Conservation (phyloP, 1,139 yeast species). For the Taphrina pruni region DNA sequence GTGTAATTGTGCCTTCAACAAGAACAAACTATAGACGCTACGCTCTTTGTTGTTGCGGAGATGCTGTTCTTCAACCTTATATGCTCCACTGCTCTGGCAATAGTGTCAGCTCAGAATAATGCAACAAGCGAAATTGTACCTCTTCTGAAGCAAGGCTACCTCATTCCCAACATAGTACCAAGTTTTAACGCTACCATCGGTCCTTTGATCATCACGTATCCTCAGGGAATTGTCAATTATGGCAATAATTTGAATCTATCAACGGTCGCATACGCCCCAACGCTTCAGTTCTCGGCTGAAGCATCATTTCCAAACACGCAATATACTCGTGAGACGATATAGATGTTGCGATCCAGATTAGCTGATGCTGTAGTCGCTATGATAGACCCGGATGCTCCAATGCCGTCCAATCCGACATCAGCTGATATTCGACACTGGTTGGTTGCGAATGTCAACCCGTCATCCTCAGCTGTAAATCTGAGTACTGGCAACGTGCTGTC, state of each 20-base stretch:
- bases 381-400: constrained; percentile 39
- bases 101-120: constrained; percentile 24
- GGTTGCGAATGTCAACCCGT: constrained; percentile 24
- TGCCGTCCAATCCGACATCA: constrained; percentile 28
- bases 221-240: constrained; percentile 34
- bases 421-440: constrained; percentile 38
- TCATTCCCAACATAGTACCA: constrained; percentile 24
- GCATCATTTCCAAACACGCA: constrained; percentile 13
- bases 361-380: constrained; percentile 17
- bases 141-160: constrained; percentile 17
- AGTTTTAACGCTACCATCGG: constrained; percentile 31
- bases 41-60: not conserved
- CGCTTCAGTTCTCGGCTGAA: constrained; percentile 18
- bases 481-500: constrained; percentile 20
- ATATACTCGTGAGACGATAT: constrained; percentile 2
- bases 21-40: no score
- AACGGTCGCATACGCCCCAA: constrained; percentile 18
- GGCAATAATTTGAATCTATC: constrained; percentile 18
- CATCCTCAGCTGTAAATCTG: constrained; percentile 2
- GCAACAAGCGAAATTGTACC: constrained; percentile 24
- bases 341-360: no score
- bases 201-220: constrained; percentile 25
- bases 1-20: no score
- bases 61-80: not conserved
- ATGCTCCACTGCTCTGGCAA: not conserved